These are phyloP conservation scores for Mycena kentingensis DNA, from an alignment of 768 basidiomycete genomes.

Conservation along the genomic window DNA sequence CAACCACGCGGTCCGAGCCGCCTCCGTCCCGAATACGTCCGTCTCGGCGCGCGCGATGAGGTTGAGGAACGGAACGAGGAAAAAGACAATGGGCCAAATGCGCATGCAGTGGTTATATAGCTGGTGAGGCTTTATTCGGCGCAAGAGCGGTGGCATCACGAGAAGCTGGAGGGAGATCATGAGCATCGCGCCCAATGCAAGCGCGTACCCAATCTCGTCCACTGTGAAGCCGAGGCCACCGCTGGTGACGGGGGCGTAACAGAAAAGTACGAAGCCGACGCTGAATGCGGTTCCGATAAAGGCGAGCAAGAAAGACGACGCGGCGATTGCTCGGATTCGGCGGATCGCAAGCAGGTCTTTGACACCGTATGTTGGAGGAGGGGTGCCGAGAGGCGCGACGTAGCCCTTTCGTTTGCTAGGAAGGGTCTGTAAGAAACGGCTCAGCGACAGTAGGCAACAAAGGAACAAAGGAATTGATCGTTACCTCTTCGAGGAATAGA, in stretches of 20 bases:
- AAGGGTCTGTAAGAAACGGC: constrained; percentile 43
- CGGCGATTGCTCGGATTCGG: constrained; percentile 51
- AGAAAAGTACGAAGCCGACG: constrained; percentile 68
- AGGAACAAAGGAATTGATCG: constrained; percentile 13
- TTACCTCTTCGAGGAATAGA: constrained; percentile 58
- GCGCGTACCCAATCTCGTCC: constrained; percentile 61
- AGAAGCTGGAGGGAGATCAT: constrained; percentile 53
- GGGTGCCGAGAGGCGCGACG: constrained; percentile 6
- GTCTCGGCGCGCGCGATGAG: constrained; percentile 44
- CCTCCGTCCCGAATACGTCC: constrained; percentile 31
- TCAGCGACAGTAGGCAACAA: neutral
- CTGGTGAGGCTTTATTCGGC: constrained; percentile 48
- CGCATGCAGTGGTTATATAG: constrained; percentile 58
- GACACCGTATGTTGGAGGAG: constrained; percentile 28
- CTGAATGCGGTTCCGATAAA: constrained; percentile 63
- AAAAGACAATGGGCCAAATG: constrained; percentile 57
- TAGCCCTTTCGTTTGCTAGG: constrained; percentile 41
- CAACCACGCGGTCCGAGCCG: constrained; percentile 37
- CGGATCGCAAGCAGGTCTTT: constrained; percentile 49
- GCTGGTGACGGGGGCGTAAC: constrained; percentile 56
- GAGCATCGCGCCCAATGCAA: constrained; percentile 53
- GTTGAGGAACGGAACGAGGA: constrained; percentile 54
- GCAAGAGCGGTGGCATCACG: constrained; percentile 56
- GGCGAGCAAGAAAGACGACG: constrained; percentile 53
- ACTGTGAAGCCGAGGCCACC: constrained; percentile 66